Base-by-base conservation (phyloP, 2,329 filamentous ascomycete species). In the Aspergillus sclerotialis region DNA sequence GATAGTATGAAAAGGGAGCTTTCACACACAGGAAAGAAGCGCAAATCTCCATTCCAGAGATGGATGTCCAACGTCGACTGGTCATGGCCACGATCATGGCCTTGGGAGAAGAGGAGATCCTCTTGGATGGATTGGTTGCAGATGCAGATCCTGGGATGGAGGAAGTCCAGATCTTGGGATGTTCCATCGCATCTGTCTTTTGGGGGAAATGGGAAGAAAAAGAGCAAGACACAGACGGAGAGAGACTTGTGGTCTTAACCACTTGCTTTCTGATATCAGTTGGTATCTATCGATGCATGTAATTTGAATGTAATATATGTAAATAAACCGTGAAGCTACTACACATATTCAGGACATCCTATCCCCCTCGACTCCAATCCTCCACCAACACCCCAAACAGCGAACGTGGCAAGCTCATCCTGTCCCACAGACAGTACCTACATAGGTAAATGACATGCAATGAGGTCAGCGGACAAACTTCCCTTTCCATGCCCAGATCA, bases 1-100 rank as follows among this genome's bases (percentile, higher is more conserved):
- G 48, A 60, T 21, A 40, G 46, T 1, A 49, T 65, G 28, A 46
- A 45, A 33, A 49, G 48, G 13, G 46, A 60, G 17, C 48, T 41
- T 1, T 13, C 16, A 10, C 10, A 6, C 7, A 7, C 19, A 6
- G 19, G 19, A 5, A 35, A 38, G 2, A 37, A 39, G 17, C 42
- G 41, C 24, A 42, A 47, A 27, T 34, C 35, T 10, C 18, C 24
- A 2, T 35, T 37, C 32, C 28, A 25, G 4, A 36, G 26, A 6
- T 49, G 46, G 43, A 32, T 12, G 4, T 31, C 37, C 0, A 19
- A 33, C 12, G 32, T 36, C 4, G 26, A 33, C 7, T 42, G 14
- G 30, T 38, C 36, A 1, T 56, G 48, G 52, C 45, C 42, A 7
- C 40, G 14, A 28, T 38, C 36, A 1, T 56, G 48, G 52, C 45